These are phyloP conservation scores for Blepharisma japonicum DNA, from an alignment of 73 alveolate species.

Conservation along the genomic window DNA sequence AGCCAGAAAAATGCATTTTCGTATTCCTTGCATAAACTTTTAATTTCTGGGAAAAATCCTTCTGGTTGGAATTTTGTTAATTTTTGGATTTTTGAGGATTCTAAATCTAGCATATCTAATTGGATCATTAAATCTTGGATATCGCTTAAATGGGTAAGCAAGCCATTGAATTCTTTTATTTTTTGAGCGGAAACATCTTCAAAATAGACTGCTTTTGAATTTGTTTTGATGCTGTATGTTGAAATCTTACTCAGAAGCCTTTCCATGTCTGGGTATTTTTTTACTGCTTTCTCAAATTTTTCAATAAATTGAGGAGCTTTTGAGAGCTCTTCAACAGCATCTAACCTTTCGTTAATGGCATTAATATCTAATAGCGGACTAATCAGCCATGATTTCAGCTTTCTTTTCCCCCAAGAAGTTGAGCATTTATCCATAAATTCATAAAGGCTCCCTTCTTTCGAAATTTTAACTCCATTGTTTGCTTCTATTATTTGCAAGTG, in stretches of 20 bases:
- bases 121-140: conserved; percentile 25
- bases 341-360: conserved; percentile 72
- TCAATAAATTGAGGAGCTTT: conserved; percentile 58
- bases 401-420: conserved; percentile 66
- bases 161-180: conserved; percentile 70
- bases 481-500: conserved; percentile 74
- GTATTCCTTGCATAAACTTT: background rate
- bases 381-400: conserved; percentile 80
- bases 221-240: conserved; percentile 52
- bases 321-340: conserved; percentile 85
- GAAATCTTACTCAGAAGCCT: conserved; percentile 55
- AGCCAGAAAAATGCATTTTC: background rate
- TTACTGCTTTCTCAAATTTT: conserved; percentile 55
- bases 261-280: conserved; percentile 65
- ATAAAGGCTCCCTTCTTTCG: conserved; percentile 33
- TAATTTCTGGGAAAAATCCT: background rate
- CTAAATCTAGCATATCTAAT: background rate
- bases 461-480: conserved; percentile 45
- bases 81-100: background rate
- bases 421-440: conserved; percentile 18
- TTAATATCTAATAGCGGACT: conserved; percentile 71
- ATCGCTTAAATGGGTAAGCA: conserved; percentile 48
- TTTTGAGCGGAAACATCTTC: conserved; percentile 76
- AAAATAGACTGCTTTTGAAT: conserved; percentile 82
- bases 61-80: background rate